Conservation (phyloP, 2,329 filamentous ascomycete genomes). For the Stagonosporopsis vannaccii region DNA sequence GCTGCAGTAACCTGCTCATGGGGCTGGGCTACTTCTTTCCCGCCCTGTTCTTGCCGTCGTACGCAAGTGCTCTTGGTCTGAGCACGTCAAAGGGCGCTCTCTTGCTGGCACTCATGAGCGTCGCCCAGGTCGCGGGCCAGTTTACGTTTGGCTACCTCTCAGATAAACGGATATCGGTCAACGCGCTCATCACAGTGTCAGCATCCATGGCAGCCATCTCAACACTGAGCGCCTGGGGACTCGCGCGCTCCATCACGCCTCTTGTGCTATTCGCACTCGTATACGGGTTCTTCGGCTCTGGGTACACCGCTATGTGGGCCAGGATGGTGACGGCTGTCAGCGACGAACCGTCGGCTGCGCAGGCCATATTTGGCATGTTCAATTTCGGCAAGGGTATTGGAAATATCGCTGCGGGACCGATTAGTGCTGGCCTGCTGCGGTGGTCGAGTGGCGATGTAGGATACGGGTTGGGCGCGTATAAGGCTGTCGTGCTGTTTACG, state of each 20-base stretch:
- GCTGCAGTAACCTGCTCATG: constrained; percentile 48
- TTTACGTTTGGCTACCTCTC: constrained; percentile 46
- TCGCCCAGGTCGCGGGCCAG: constrained; percentile 41
- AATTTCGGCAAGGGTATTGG: constrained; percentile 57
- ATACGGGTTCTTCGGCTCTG: constrained; percentile 51
- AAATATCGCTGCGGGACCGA: constrained; percentile 56
- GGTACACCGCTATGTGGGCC: constrained; percentile 50
- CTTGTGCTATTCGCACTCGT: constrained; percentile 49
- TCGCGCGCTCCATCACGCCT: constrained; percentile 46
- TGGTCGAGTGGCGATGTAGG: constrained; percentile 5
- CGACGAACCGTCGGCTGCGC: constrained; percentile 34
- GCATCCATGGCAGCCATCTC: constrained; percentile 37
- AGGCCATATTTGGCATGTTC: constrained; percentile 55
- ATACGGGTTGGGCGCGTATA: constrained; percentile 24
- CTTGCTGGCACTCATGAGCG: constrained; percentile 46
- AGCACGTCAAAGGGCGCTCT: constrained; percentile 35
- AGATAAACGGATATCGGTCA: constrained; percentile 46
- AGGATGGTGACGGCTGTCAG: constrained; percentile 51
- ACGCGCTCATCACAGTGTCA: constrained; percentile 40
- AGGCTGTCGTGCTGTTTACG: constrained; percentile 24
- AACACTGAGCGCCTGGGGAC: constrained; percentile 52
- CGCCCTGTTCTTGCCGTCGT: constrained; percentile 47
- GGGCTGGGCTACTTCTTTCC: constrained; percentile 52
- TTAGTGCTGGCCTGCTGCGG: constrained; percentile 51
- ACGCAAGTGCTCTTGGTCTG: constrained; percentile 33